Base-by-base conservation (phyloP, 306 rosid genomes). In the Vicia sativa region DNA sequence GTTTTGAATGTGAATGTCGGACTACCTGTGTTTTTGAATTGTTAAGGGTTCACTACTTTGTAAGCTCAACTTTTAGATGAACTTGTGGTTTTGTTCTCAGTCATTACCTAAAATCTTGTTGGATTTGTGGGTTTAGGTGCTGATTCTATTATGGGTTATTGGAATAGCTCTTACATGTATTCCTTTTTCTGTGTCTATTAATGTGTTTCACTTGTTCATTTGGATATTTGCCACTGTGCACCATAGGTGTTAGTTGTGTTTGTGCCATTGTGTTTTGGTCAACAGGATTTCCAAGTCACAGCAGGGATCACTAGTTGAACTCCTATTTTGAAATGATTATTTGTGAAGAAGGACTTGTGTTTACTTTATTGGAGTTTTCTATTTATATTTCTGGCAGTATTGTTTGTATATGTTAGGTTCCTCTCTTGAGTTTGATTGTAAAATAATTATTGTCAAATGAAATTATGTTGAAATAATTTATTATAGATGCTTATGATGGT, bases 251-350 rank as follows among this genome's bases (percentile, higher is more conserved):
- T 26, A 21, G 46, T 57, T 37, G 44, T 56, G 43, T 9, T 45
- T 37, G 44, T 57, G 43, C 13, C 39, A 19, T 57, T 37, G 62
- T 66, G 31, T 25, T 62, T n/a, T 46, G 19, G 62, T 35, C 23
- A 28, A 56, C 41, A 16, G 9, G 13, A 29, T 6, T 13, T 35
- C 2, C 63, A 57, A 59, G 44, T 28, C 16, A 5, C 63, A 57
- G 34, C 28, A 59, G 9, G 14, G 4, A 14, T 3, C 46, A 39
- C 23, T 13, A 1, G 46, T 70, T 43, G 9, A 23, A n/a, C 29
- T 16, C n/a, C 21, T 6, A 7, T 34, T 31, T 34, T 49, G 68
- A 60, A 34, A 45, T 45, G 59, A 38, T 39, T 13, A 37, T 39
- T 16, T 13, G 4, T n/a, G 5, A 0, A 15, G 42, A 6, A 41